Evolutionary conservation across 164 flowering plant genomes (phyloP).

Genomic region (Sextonia rubra): DNA sequence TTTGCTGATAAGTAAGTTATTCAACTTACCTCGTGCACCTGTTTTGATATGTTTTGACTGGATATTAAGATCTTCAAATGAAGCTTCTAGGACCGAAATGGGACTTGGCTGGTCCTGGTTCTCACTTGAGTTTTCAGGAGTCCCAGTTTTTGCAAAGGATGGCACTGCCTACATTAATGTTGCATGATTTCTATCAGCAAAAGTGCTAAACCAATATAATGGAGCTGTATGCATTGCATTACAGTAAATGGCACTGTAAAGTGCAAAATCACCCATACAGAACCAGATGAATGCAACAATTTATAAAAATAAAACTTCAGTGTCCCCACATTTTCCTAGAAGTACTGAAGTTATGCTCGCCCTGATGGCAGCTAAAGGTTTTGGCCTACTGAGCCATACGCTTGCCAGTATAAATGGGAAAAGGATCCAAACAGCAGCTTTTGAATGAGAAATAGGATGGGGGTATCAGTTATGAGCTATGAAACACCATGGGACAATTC

Average conservation of each 20-base stretch:
- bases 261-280: too few species aligned
- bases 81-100: slow-evolving; percentile 37
- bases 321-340: too few species aligned
- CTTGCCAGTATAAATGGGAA: too few species aligned
- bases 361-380: too few species aligned
- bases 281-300: too few species aligned
- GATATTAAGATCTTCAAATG: slow-evolving; percentile 45
- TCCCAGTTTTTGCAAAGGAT: slow-evolving; percentile 13
- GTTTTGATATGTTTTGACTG: neutral
- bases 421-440: too few species aligned
- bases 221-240: too few species aligned
- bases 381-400: too few species aligned
- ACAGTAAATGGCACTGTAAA: too few species aligned
- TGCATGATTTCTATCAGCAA: neutral
- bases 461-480: neutral
- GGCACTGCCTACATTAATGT: slow-evolving; percentile 10
- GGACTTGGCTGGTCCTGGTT: slow-evolving; percentile 48
- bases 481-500: neutral
- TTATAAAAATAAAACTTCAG: too few species aligned
- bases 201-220: neutral
- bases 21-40: neutral
- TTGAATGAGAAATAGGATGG: too few species aligned
- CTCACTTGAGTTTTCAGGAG: slow-evolving; percentile 23
- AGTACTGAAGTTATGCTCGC: too few species aligned
- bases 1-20: neutral